These are phyloP conservation scores for Hypoxylon sp. DNA, from an alignment of 2,329 filamentous ascomycete genomes.

Conservation along the genomic window DNA sequence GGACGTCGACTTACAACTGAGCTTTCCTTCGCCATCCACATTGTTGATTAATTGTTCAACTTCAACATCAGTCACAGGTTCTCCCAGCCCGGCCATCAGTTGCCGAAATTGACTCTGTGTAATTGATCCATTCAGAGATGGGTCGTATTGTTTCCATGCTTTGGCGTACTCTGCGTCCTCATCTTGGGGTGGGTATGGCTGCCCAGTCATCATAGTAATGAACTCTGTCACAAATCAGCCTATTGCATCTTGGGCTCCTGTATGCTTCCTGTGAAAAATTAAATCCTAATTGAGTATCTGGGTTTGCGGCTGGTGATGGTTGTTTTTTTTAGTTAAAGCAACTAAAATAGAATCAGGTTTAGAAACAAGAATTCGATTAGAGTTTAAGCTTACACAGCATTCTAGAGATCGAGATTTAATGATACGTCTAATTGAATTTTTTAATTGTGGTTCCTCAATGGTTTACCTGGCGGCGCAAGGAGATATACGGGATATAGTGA, in stretches of 20 bases:
- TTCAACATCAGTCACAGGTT: slow-evolving; percentile 53
- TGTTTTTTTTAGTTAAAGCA: too few relatives aligned
- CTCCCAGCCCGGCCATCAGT: slow-evolving; percentile 52
- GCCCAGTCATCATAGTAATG: slow-evolving; percentile 59
- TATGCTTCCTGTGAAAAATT: too few relatives aligned
- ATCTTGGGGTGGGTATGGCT: slow-evolving; percentile 50
- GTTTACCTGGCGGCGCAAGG: neutral
- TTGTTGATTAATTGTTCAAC: slow-evolving; percentile 53
- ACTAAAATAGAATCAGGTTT: too few relatives aligned
- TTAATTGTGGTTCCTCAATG: neutral
- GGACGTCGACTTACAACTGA: slow-evolving; percentile 52
- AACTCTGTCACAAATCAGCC: slow-evolving; percentile 51
- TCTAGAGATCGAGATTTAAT: too few relatives aligned
- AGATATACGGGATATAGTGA: neutral
- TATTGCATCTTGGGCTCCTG: neutral
- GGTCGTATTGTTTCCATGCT: slow-evolving; percentile 56
- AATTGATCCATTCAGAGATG: slow-evolving; percentile 53
- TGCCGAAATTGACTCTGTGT: slow-evolving; percentile 54
- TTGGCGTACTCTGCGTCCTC: slow-evolving; percentile 49
- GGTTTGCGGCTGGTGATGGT: too few relatives aligned
- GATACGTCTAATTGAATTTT: too few relatives aligned
- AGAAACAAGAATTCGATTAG: too few relatives aligned
- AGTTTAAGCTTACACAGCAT: too few relatives aligned
- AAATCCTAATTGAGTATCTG: too few relatives aligned
- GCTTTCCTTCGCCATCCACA: slow-evolving; percentile 54